A percentile compares a stretch with the other conserved stretches of the same genome.
These are phyloP conservation scores for Iberis pinnata DNA, from an alignment of 345 rosid genomes.

Conservation along the genomic window DNA sequence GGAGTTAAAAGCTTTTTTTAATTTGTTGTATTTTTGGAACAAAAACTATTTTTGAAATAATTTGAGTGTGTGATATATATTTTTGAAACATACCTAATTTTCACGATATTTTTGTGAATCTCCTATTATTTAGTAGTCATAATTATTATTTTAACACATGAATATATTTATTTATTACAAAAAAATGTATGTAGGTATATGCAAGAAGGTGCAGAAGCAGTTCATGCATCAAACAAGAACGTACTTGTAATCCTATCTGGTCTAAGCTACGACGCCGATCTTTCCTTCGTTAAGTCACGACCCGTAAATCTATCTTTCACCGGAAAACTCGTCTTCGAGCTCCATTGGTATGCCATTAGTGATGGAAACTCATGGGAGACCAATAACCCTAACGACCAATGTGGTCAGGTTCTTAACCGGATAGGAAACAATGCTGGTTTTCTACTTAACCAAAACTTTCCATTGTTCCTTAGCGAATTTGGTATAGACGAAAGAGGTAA, in stretches of 20 bases:
- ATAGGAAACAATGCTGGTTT: slow-evolving; percentile 51
- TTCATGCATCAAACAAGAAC: slow-evolving; percentile 70
- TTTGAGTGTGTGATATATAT: no score
- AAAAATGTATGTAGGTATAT: slow-evolving; percentile 42
- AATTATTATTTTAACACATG: no score
- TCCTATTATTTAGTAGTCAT: no score
- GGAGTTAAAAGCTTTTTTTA: no score
- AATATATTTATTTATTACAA: no score
- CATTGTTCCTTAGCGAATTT: slow-evolving; percentile 63
- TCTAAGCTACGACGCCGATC: slow-evolving; percentile 59
- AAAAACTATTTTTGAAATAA: no score
- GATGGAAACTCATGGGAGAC: slow-evolving; percentile 63
- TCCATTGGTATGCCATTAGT: slow-evolving; percentile 70
- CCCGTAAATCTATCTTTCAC: slow-evolving; percentile 48
- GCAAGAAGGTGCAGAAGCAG: slow-evolving; percentile 86
- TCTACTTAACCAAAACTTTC: slow-evolving; percentile 57
- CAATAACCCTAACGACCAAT: slow-evolving; percentile 67
- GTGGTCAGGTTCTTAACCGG: slow-evolving; percentile 54
- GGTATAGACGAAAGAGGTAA: slow-evolving; percentile 70
- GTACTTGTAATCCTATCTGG: slow-evolving; percentile 87
- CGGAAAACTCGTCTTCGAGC: slow-evolving; percentile 65
- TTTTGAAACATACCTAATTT: no score
- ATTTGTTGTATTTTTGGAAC: no score
- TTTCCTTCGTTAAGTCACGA: slow-evolving; percentile 48
- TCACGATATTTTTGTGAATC: no score